These are phyloP conservation scores for Fusarium sp. DNA, from an alignment of 2,329 filamentous ascomycete genomes.

Conservation along the genomic window DNA sequence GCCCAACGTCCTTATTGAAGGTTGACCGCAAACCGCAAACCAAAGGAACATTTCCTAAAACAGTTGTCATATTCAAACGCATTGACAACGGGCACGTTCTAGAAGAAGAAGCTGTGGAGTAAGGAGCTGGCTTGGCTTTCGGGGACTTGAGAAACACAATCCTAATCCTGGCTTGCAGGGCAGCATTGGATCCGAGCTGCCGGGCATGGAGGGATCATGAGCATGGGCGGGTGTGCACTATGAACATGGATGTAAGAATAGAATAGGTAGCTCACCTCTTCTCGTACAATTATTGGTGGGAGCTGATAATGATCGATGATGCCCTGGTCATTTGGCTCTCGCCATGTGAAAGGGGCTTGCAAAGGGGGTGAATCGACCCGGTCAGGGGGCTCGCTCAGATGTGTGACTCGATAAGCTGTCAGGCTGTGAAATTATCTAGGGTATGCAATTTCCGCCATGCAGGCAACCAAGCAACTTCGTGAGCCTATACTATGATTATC, in stretches of 20 bases:
- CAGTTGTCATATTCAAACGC: not conserved
- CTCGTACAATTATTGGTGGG: constrained; percentile 35
- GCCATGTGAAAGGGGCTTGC: constrained; percentile 16
- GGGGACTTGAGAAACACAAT: constrained; percentile 28
- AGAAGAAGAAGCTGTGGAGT: constrained; percentile 34
- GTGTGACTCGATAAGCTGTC: constrained; percentile 19
- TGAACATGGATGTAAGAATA: constrained; percentile 24
- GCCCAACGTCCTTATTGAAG: not conserved
- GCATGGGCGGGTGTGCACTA: constrained; percentile 22
- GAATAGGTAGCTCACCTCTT: constrained; percentile 16
- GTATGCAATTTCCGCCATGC: constrained; percentile 36
- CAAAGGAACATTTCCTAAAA: constrained; percentile 3
- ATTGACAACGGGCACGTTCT: constrained; percentile 31
- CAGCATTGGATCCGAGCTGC: constrained; percentile 36
- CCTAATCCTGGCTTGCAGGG: constrained; percentile 22
- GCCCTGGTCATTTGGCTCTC: constrained; percentile 24
- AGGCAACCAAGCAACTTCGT: constrained; percentile 18
- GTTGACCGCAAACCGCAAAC: not conserved
- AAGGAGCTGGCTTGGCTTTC: constrained; percentile 27
- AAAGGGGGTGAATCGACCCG: constrained; percentile 21
- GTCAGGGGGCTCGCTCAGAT: constrained; percentile 8
- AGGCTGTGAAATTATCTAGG: constrained; percentile 35
- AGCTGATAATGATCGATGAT: constrained; percentile 19
- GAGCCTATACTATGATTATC: constrained; percentile 4
- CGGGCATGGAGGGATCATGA: constrained; percentile 21